Base-by-base conservation (phyloP, 768 basidiomycete genomes). In the Calocera cornea region DNA sequence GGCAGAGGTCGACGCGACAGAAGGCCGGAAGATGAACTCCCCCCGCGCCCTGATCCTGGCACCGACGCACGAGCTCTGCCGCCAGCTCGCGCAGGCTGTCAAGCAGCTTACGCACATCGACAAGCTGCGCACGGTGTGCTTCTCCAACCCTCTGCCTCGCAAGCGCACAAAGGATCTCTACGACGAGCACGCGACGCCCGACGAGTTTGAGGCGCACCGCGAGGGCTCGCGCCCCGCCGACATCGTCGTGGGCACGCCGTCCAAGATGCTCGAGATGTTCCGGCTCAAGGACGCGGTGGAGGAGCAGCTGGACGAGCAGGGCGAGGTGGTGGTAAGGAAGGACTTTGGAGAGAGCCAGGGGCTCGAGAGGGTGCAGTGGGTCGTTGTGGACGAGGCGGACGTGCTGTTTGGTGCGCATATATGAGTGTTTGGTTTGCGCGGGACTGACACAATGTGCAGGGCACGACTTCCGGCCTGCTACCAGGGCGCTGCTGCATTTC, bases 341-440 rank as follows among this genome's bases (percentile, higher is more conserved):
- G 83, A 70, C 69, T 79, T 75, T 80, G 80, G 71, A 81, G 84
- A 2, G 81, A 86, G 72, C 31, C 82, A 90, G 77, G 82, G 85
- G 1, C 76, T 92, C 27, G 81, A 81, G 65, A 82, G 84, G 64
- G 79, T 95, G 1, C 91, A 95, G 72, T 95, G 92, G 92, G 87
- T 95, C 5, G 80, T 95, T 1, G 79, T 95, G 1, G 94, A 97
- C 69, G 93, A 97, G 73, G 93, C 94, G 0, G 94, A 95, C 74
- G 85, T 97, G 64, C 79, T 95, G 14, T 87, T 95, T 65, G 91
- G 93, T 90, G 70, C 64, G 83, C 76, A n/a, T 54, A 34, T 47
- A 24, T 70, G 38, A n/a, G 22, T 10, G 49, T 49, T 19, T 38
- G 14, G 14, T 34, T 40, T 64, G 66, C 29, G 16, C 40, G 5